These are phyloP conservation scores for Penicillium fimorum DNA, from an alignment of 495 filamentous ascomycete species.

Conservation along the genomic window DNA sequence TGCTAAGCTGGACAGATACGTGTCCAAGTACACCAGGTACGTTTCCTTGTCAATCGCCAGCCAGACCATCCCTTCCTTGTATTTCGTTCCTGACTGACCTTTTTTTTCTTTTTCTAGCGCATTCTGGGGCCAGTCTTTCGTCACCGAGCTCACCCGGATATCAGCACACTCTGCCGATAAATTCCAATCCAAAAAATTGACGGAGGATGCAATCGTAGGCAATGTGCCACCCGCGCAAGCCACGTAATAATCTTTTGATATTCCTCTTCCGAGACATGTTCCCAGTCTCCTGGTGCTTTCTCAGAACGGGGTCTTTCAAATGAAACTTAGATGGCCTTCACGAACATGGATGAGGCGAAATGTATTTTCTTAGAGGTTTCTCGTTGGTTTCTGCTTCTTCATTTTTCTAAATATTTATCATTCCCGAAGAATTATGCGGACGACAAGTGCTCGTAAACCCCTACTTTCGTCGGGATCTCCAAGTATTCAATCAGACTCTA, in stretches of 20 bases:
- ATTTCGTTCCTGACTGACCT: conserved; percentile 6
- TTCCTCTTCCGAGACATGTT: conserved; percentile 3
- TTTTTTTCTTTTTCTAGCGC: conserved; percentile 51
- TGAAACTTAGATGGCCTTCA: conserved; percentile 23
- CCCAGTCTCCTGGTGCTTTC: neutral
- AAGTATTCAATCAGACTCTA: too few species aligned
- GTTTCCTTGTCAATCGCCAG: conserved; percentile 6
- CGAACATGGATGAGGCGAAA: conserved; percentile 37
- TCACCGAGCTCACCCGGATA: conserved; percentile 75
- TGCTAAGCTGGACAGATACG: conserved; percentile 86
- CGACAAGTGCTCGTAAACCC: too few species aligned
- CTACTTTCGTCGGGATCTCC: too few species aligned
- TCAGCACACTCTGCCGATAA: conserved; percentile 50
- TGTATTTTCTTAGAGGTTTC: conserved; percentile 21
- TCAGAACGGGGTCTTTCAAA: conserved; percentile 13
- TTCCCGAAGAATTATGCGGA: too few species aligned
- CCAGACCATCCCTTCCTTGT: neutral
- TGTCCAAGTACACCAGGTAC: conserved; percentile 89
- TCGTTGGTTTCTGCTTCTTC: conserved; percentile 6
- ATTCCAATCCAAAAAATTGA: conserved; percentile 38
- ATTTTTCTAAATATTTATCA: too few species aligned
- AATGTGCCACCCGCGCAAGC: conserved; percentile 3
- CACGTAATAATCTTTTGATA: conserved; percentile 6
- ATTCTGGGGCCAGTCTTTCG: conserved; percentile 97
- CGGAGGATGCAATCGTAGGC: conserved; percentile 15